These are phyloP conservation scores for Cyberlindnera euphorbiae DNA, from an alignment of 805 yeast species.

Conservation along the genomic window DNA sequence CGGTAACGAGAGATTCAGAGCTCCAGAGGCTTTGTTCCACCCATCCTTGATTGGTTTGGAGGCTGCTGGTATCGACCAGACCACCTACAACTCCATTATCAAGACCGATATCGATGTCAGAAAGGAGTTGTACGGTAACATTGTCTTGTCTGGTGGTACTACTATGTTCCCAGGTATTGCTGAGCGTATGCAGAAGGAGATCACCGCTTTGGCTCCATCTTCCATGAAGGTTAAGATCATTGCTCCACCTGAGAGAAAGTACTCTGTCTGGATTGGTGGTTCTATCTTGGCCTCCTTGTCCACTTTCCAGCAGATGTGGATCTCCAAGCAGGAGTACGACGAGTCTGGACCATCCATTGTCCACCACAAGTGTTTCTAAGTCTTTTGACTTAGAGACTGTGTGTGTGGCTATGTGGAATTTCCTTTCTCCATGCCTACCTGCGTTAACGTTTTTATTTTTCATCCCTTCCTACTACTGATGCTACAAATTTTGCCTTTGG, in stretches of 20 bases:
- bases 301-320: slow-evolving; percentile 99
- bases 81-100: slow-evolving; percentile 68
- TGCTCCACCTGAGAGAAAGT: slow-evolving; percentile 99
- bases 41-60: slow-evolving; percentile 88
- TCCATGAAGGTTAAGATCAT: slow-evolving; percentile 99
- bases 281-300: slow-evolving; percentile 97
- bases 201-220: slow-evolving; percentile 98
- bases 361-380: slow-evolving; percentile 47
- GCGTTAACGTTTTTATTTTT: not conserved
- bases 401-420: not conserved
- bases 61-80: slow-evolving; percentile 99
- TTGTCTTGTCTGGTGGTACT: slow-evolving; percentile 99
- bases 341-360: slow-evolving; percentile 99
- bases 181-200: slow-evolving; percentile 99
- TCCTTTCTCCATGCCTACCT: not conserved
- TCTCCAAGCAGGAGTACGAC: slow-evolving; percentile 99
- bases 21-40: slow-evolving; percentile 99
- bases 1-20: slow-evolving; percentile 99
- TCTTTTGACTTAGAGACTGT: not conserved
- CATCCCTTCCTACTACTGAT: not conserved
- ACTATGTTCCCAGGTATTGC: slow-evolving; percentile 99
- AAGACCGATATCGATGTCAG: slow-evolving; percentile 99
- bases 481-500: not conserved
- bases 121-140: slow-evolving; percentile 98
- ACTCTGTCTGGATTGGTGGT: slow-evolving; percentile 99